Percentiles rank a stretch among this genome's conserved stretches.
Evolutionary conservation across 306 rosid species (phyloP).

Genomic region (Cyclanthera cordifolia): DNA sequence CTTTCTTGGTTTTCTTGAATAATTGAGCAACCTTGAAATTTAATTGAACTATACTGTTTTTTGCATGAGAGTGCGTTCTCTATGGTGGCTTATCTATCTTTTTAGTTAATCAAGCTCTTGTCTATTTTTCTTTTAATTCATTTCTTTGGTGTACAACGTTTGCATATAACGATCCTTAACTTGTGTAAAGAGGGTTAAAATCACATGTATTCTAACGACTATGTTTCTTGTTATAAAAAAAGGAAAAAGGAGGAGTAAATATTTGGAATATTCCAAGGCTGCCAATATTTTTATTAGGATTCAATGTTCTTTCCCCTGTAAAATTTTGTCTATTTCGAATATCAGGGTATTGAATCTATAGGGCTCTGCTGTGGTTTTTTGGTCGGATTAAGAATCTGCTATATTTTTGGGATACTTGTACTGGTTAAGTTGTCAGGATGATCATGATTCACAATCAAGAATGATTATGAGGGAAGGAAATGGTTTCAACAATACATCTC

Average conservation of each 20-base stretch:
- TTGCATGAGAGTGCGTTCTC: not conserved
- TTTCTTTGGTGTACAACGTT: not conserved
- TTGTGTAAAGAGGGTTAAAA: not conserved
- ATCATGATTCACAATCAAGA: slow-evolving; percentile 16
- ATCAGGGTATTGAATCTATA: too few species aligned
- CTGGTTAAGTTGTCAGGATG: not conserved
- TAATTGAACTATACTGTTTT: too few species aligned
- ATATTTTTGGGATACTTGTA: slow-evolving; percentile 8
- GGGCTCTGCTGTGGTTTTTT: too few species aligned
- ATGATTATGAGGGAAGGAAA: slow-evolving; percentile 42
- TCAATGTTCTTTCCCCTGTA: too few species aligned
- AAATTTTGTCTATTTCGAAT: too few species aligned
- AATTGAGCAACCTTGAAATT: too few species aligned
- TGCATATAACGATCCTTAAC: not conserved
- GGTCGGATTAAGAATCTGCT: too few species aligned
- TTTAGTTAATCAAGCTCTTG: not conserved
- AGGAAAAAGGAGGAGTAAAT: too few species aligned
- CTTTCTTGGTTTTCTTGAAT: too few species aligned
- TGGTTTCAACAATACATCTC: slow-evolving; percentile 32
- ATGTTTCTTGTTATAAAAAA: too few species aligned
- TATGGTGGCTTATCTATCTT: not conserved
- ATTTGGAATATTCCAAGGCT: too few species aligned
- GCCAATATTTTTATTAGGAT: not conserved
- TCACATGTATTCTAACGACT: not conserved
- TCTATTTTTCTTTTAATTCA: not conserved